Conservation (phyloP, 2,329 filamentous ascomycete species). For the Talaromyces atroroseus region DNA sequence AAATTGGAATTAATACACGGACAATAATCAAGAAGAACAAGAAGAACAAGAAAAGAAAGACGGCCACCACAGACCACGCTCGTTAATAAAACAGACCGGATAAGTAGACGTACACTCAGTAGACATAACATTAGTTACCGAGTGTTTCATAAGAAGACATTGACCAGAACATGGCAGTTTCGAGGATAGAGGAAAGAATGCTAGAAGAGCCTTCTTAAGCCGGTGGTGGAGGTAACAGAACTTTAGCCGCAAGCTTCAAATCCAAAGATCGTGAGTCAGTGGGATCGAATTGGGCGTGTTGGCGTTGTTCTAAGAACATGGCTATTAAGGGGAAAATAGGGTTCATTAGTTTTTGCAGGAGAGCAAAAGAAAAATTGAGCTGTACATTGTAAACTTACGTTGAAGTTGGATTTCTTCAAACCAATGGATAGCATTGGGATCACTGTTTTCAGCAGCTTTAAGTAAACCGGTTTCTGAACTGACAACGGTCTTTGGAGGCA, state of each 20-base stretch:
- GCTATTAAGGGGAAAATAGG: slow-evolving; percentile 16
- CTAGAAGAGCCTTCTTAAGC: background rate
- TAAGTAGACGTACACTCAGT: background rate
- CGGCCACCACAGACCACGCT: background rate
- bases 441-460: slow-evolving; percentile 34
- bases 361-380: background rate
- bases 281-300: slow-evolving; percentile 33
- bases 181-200: background rate
- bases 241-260: slow-evolving; percentile 32
- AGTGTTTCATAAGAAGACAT: background rate
- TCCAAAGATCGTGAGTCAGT: slow-evolving; percentile 39
- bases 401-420: slow-evolving; percentile 38
- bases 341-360: background rate
- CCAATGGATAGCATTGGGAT: slow-evolving; percentile 35
- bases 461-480: slow-evolving; percentile 34
- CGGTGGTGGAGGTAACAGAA: slow-evolving; percentile 19
- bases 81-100: background rate
- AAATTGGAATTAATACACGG: background rate
- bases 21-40: background rate
- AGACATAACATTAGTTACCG: background rate
- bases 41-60: background rate
- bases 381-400: slow-evolving; percentile 25
- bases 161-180: background rate
- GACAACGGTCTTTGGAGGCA: slow-evolving; percentile 38
- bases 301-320: slow-evolving; percentile 34